Base-by-base conservation (phyloP, 768 basidiomycete species). In the Suillus plorans region DNA sequence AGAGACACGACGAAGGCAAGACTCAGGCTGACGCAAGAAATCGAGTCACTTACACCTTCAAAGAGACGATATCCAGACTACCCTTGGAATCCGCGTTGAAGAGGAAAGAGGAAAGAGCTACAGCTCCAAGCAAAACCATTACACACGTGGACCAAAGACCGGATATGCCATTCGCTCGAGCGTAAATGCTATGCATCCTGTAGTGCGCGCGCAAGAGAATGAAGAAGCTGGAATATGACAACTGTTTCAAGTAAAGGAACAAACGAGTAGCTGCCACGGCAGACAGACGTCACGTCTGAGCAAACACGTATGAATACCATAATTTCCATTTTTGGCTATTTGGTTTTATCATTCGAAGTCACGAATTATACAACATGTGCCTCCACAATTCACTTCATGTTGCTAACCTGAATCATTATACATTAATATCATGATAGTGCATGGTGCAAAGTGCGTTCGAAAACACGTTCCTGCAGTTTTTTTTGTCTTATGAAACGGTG, bases 151-250 rank as follows among this genome's bases (percentile, higher is more conserved):
- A 91, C 64, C 93, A 80, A 63, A 91, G 80, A 6, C 89, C 86
- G 31, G 89, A 90, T 69, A 86, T 73, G 74, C 89, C 91, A 78
- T 91, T 94, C 69, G 91, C 72, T 62, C 93, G 84, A 36, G 91
- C 80, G 67, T 87, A 84, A 59, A 87, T 77, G 69, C 81, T 89
- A 68, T 93, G 90, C 91, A 94, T 94, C 50, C 50, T 31, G 22
- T 70, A 62, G 18, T 1, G 22, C 22, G 22, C 37, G 9, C 22
- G 8, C 8, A 5, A 41, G 39, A 18, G 25, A 7, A 28, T 10
- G 39, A 41, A 18, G 9, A 9, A 6, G 16, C 10, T 20, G 25
- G 50, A 49, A 50, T 25, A 8, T 50, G 6, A 13, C 49, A 7
- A 53, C 16, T 3, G 37, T 28, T 39, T 39, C 25, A 13, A 28